These are phyloP conservation scores for Scenedesmus sp. DNA, from an alignment of 163 green algal species.

Conservation along the genomic window DNA sequence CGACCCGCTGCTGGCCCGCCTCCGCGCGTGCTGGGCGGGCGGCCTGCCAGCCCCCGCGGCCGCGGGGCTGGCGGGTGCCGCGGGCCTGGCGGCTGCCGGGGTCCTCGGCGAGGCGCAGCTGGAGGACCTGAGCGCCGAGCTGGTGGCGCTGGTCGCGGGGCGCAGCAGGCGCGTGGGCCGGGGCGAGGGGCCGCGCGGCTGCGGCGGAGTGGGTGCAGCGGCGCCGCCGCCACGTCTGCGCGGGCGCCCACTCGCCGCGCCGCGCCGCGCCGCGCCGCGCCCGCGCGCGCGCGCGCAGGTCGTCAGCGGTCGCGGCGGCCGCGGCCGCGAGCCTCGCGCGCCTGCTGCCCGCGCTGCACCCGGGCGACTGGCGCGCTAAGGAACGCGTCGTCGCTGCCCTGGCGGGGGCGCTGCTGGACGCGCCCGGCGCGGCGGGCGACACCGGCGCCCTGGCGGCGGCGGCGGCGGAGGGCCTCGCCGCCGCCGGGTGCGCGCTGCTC, in stretches of 20 bases:
- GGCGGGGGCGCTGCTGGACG: slow-evolving; percentile 29
- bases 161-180: slow-evolving; percentile 11
- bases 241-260: no score
- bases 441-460: neutral
- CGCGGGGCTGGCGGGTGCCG: slow-evolving; percentile 14
- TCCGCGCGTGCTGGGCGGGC: neutral
- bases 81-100: neutral
- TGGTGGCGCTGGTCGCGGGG: neutral
- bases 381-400: neutral
- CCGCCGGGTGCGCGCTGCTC: neutral
- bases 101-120: slow-evolving; percentile 9
- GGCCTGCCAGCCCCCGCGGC: slow-evolving; percentile 31
- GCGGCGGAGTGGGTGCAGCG: no score
- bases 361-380: slow-evolving; percentile 17
- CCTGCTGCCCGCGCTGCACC: slow-evolving; percentile 33
- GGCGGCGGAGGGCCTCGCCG: slow-evolving; percentile 1
- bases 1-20: neutral
- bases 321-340: slow-evolving; percentile 1
- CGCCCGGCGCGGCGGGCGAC: slow-evolving; percentile 2
- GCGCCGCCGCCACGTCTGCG: no score
- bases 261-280: no score
- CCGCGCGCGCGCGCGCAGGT: neutral
- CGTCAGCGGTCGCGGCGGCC: slow-evolving; percentile 8
- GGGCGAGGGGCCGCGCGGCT: no score
- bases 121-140: neutral